These are phyloP conservation scores for Penicillium lividum DNA, from an alignment of 495 filamentous ascomycete genomes.

Conservation along the genomic window DNA sequence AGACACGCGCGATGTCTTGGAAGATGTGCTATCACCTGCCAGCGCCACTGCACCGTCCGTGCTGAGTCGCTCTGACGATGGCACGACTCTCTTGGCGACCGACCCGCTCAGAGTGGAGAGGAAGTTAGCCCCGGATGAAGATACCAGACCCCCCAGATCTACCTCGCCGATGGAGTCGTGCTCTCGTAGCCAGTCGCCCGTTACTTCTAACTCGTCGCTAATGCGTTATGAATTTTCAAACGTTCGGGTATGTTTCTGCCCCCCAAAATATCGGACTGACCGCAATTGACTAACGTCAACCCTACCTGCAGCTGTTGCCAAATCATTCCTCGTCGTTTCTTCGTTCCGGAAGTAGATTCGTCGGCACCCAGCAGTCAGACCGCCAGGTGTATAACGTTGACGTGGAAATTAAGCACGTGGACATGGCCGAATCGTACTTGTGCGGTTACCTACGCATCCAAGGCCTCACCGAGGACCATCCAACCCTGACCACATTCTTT, in stretches of 20 bases:
- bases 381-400: constrained; percentile 90
- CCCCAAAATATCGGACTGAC: not conserved
- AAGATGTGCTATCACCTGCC: constrained; percentile 33
- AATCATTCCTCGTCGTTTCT: constrained; percentile 76
- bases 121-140: constrained; percentile 39
- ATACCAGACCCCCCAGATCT: constrained; percentile 34
- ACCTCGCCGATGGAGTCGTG: constrained; percentile 37
- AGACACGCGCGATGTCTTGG: constrained; percentile 25
- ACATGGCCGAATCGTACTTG: constrained; percentile 90
- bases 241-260: constrained; percentile 51
- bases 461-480: constrained; percentile 96
- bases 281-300: constrained; percentile 11
- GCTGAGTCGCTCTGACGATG: constrained; percentile 38
- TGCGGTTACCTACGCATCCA: constrained; percentile 96
- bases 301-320: constrained; percentile 40
- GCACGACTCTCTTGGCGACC: constrained; percentile 28
- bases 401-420: constrained; percentile 95
- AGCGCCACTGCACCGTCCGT: constrained; percentile 31
- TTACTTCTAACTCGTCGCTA: constrained; percentile 42
- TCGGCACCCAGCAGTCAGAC: constrained; percentile 89
- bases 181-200: constrained; percentile 29
- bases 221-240: constrained; percentile 68
- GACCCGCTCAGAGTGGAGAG: constrained; percentile 34
- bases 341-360: constrained; percentile 83
- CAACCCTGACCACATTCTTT: constrained; percentile 95